Base-by-base conservation (phyloP, 2,329 filamentous ascomycete genomes). In the Colletotrichum navitas region DNA sequence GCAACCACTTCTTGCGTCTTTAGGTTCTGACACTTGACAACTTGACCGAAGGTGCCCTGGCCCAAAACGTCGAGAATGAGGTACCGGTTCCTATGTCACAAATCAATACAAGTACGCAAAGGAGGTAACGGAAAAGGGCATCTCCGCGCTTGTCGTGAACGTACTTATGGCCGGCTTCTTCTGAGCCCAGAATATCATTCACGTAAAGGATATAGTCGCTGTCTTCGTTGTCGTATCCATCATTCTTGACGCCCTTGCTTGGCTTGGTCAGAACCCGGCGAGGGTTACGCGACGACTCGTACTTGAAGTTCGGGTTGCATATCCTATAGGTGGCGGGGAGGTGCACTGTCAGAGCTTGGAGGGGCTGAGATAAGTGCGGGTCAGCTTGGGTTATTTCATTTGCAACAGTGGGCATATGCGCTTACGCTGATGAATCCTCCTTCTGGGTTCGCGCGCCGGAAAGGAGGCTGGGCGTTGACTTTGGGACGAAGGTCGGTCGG, bases 191-290 rank as follows among this genome's bases (percentile, higher is more conserved):
- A 74, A 99, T 99, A 80, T 99, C 96, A 81, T 99, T 99, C 77
- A 99, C 96, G 77, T 98, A 99, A 76, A 99, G 89, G 78, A 99
- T 99, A 80, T 99, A 99, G 80, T 99, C 96, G 81, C 96, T 98
- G 76, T 99, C 96, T 81, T 99, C 96, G 76, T 99, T 99, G 80
- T 99, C 96, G 79, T 96, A 99, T 5, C 96, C 96, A 84, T 99
- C 96, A 79, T 99, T 99, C 87, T 99, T 99, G 74, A 93, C 90
- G 18, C 96, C 96, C 84, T 99, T 99, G 88, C 96, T 98, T 10
- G 96, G 96, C 82, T 99, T 99, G 21, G 96, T 99, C 75, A 99
- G 87, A 61, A 99, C 96, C 81, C 96, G 90, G 73, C 96, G 93
- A 49, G 96, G 96, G 79, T 99, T 99, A 75, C 96, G 90, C 65